Evolutionary conservation across 306 rosid species (phyloP).

Genomic region (Geum urbanum): DNA sequence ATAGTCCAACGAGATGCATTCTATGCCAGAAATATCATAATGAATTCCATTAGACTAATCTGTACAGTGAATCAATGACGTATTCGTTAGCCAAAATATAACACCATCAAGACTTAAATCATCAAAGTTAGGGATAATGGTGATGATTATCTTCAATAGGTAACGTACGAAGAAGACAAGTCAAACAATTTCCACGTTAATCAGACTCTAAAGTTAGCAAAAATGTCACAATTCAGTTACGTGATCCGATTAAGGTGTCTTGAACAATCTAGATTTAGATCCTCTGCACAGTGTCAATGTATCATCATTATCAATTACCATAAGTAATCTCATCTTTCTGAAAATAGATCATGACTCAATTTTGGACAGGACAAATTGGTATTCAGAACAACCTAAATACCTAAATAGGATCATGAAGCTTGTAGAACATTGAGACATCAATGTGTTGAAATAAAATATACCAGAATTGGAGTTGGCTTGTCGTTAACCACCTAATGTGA

Average conservation of each 20-base stretch:
- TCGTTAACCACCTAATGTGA: not conserved
- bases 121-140: not conserved
- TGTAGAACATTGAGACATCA: not conserved
- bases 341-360: constrained; percentile 2
- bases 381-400: not conserved
- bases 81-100: not conserved
- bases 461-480: not conserved
- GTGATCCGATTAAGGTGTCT: not conserved
- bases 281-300: not conserved
- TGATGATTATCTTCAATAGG: not conserved
- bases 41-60: not conserved
- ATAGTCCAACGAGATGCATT: not conserved
- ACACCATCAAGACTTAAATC: not conserved
- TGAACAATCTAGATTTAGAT: not conserved
- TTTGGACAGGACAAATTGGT: not conserved
- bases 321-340: not conserved
- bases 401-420: not conserved
- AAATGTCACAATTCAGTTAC: not conserved
- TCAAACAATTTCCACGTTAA: not conserved
- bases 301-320: not conserved
- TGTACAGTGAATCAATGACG: not conserved
- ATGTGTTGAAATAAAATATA: not conserved
- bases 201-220: constrained; percentile 8
- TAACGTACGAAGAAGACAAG: not conserved
- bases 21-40: not conserved